Conservation (phyloP, 2,329 filamentous ascomycete species). For the Paracamarosporium sp. region DNA sequence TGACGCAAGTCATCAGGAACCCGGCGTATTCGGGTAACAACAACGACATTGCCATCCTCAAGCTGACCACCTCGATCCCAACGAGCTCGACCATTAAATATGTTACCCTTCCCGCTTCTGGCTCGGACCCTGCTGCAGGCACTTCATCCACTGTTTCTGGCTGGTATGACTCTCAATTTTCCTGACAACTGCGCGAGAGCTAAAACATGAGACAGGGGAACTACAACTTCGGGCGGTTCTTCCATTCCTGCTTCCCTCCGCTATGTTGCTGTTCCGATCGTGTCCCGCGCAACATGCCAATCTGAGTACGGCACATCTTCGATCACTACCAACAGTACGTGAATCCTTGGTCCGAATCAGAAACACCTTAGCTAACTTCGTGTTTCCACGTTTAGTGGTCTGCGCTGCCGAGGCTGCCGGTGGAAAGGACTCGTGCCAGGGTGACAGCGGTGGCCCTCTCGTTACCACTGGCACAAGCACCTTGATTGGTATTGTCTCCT, state of each 20-base stretch:
- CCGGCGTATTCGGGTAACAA: constrained; percentile 23
- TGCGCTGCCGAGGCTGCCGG: constrained; percentile 12
- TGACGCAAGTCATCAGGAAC: constrained; percentile 26
- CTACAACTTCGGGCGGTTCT: neutral
- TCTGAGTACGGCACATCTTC: constrained; percentile 1
- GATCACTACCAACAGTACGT: constrained; percentile 11
- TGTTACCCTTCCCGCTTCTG: constrained; percentile 25
- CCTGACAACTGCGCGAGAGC: neutral
- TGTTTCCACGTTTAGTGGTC: too few species aligned
- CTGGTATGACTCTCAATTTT: constrained; percentile 17
- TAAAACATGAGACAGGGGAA: constrained; percentile 4
- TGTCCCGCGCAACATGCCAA: constrained; percentile 11
- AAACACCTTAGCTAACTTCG: too few species aligned
- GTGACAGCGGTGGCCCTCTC: constrained; percentile 12
- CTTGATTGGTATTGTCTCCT: constrained; percentile 14
- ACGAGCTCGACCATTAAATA: constrained; percentile 30
- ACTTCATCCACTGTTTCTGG: constrained; percentile 28
- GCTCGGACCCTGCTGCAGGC: constrained; percentile 29
- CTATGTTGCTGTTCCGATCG: constrained; percentile 11
- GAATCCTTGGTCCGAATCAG: too few species aligned
- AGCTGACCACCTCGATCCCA: constrained; percentile 29
- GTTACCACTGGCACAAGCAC: constrained; percentile 2
- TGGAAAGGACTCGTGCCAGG: constrained; percentile 16
- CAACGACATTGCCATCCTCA: constrained; percentile 33
- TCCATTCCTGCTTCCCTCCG: neutral